Percentiles rank a stretch among this genome's conserved stretches.
These are phyloP conservation scores for Coniosporium tulheliwenetii DNA, from an alignment of 2,329 filamentous ascomycete species.

Conservation along the genomic window DNA sequence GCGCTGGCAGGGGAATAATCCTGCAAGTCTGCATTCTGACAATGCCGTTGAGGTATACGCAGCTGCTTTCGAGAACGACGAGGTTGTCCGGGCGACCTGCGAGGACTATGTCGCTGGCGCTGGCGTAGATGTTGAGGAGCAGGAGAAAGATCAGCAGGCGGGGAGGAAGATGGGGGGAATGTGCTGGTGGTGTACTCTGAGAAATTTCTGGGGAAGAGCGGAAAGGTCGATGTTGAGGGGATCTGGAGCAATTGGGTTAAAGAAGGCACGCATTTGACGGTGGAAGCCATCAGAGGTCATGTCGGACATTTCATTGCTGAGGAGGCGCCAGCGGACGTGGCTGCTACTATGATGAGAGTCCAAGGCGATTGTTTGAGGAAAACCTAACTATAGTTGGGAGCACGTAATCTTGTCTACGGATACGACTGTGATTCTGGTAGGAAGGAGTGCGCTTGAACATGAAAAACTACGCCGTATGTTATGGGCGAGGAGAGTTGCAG, in stretches of 20 bases:
- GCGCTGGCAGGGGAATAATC: conserved; percentile 13
- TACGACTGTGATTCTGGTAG: no score
- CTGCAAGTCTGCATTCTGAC: conserved; percentile 12
- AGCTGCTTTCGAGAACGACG: conserved; percentile 24
- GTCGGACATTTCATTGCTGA: conserved; percentile 32
- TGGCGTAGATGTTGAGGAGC: conserved; percentile 23
- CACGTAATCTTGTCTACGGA: no score
- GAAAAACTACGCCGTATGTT: no score
- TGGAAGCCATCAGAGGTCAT: conserved; percentile 17
- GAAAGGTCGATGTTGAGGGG: conserved; percentile 23
- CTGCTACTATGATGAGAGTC: conserved; percentile 8
- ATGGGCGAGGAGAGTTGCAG: no score
- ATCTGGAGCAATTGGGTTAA: conserved; percentile 32
- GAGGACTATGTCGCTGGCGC: conserved; percentile 33
- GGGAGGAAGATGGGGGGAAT: conserved; percentile 27
- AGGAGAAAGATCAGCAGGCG: conserved; percentile 27
- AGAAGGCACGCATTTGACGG: conserved; percentile 14
- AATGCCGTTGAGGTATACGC: conserved; percentile 28
- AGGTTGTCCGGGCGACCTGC: conserved; percentile 26
- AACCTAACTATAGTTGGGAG: no score
- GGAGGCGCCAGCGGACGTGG: conserved; percentile 23
- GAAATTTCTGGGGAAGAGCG: conserved; percentile 21
- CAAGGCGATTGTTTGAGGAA: no score
- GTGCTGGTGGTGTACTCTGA: conserved; percentile 29
- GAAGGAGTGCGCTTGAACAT: no score